phyloP scores from a whole-genome alignment of 768 basidiomycete genomes.

The Podaxis mareebaensis region DNA sequence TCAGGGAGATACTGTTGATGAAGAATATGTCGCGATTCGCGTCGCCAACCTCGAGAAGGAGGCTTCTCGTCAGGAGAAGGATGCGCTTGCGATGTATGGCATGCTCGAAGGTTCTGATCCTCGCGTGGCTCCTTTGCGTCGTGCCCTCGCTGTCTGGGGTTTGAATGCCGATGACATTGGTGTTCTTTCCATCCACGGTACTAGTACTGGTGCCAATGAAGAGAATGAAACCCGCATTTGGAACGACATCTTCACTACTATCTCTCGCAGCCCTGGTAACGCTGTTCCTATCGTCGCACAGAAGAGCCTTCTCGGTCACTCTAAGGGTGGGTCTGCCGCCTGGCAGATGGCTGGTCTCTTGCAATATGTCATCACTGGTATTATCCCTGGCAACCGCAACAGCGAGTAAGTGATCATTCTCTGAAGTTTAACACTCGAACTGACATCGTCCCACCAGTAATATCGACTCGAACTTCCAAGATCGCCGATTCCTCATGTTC shows the following conservation, averaged over 20 bases:
- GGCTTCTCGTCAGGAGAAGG: slow-evolving; percentile 88
- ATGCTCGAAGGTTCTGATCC: slow-evolving; percentile 92
- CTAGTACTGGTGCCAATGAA: slow-evolving; percentile 89
- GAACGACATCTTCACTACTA: slow-evolving; percentile 90
- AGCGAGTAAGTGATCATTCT: slow-evolving; percentile 71
- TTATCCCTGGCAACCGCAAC: slow-evolving; percentile 94
- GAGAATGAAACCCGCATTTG: slow-evolving; percentile 97
- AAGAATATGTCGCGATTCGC: slow-evolving; percentile 74
- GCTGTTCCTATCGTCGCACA: slow-evolving; percentile 98
- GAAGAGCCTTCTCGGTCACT: slow-evolving; percentile 95
- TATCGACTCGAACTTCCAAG: slow-evolving; percentile 88
- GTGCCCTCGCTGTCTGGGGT: slow-evolving; percentile 97
- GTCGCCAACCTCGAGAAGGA: slow-evolving; percentile 88
- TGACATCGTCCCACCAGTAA: slow-evolving; percentile 54
- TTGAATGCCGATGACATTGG: slow-evolving; percentile 91
- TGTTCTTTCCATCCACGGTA: slow-evolving; percentile 87
- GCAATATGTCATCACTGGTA: slow-evolving; percentile 81
- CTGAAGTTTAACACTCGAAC: neutral
- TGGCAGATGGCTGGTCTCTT: slow-evolving; percentile 95
- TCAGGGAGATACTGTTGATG: slow-evolving; percentile 51
- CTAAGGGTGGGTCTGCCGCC: slow-evolving; percentile 98
- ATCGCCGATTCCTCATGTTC: slow-evolving; percentile 92
- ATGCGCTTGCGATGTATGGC: slow-evolving; percentile 90
- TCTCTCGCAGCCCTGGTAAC: slow-evolving; percentile 90
- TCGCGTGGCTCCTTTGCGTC: slow-evolving; percentile 86